These are phyloP conservation scores for Pythium insidiosum DNA, from an alignment of 352 stramenopile species.

Conservation along the genomic window DNA sequence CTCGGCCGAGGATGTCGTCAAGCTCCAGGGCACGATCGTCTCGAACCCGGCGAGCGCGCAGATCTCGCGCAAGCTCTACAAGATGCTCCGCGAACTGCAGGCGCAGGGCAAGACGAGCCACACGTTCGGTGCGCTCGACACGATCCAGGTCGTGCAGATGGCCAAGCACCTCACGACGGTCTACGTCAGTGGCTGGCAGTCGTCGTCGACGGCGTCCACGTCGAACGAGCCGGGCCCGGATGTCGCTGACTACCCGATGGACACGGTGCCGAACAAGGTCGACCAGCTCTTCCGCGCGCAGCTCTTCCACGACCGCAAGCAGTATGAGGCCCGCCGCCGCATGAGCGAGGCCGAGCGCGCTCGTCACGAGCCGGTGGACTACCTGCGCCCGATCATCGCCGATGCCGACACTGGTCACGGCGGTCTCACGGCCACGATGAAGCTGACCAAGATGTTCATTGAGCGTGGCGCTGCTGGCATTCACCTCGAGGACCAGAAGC, in stretches of 20 bases:
- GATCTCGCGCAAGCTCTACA: slow-evolving; percentile 82
- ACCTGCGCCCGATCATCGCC: slow-evolving; percentile 94
- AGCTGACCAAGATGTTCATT: slow-evolving; percentile 98
- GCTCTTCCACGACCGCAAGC: slow-evolving; percentile 96
- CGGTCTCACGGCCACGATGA: slow-evolving; percentile 96
- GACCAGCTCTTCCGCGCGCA: slow-evolving; percentile 97
- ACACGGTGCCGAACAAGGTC: slow-evolving; percentile 97
- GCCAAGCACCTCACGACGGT: slow-evolving; percentile 92
- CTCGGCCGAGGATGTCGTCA: slow-evolving; percentile 75
- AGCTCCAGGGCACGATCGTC: slow-evolving; percentile 73
- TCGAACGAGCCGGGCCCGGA: slow-evolving; percentile 96
- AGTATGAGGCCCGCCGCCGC: slow-evolving; percentile 90
- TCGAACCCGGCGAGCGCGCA: slow-evolving; percentile 32
- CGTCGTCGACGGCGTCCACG: slow-evolving; percentile 89
- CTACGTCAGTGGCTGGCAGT: slow-evolving; percentile 98
- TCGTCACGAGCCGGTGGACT: slow-evolving; percentile 88
- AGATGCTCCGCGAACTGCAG: slow-evolving; percentile 79
- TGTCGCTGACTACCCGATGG: slow-evolving; percentile 98
- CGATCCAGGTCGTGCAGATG: slow-evolving; percentile 95
- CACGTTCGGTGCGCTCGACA: slow-evolving; percentile 87
- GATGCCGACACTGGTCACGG: slow-evolving; percentile 97
- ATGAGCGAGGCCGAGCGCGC: slow-evolving; percentile 75
- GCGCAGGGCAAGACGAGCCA: slow-evolving; percentile 72
- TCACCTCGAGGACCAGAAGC: slow-evolving; percentile 99
- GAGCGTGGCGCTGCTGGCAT: slow-evolving; percentile 96